Conservation (phyloP, 805 yeast genomes). For the Schwanniomyces pseudopolymorphus region DNA sequence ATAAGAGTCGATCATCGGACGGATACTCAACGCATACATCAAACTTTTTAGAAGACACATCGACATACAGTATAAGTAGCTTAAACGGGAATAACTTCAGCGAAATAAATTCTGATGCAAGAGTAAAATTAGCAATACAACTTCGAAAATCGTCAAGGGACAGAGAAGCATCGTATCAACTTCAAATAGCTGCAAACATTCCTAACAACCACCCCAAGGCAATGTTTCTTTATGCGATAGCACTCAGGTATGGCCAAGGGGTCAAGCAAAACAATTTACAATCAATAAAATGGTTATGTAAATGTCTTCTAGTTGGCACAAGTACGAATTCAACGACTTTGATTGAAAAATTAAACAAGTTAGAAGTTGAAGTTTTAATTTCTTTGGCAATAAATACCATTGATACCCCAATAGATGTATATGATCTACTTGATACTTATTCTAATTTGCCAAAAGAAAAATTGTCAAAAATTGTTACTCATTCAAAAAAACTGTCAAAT, state of each 20-base stretch:
- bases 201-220: conserved; percentile 59
- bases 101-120: conserved; percentile 27
- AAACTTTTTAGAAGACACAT: background rate
- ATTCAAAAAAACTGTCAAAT: conserved; percentile 40
- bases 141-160: conserved; percentile 58
- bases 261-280: conserved; percentile 53
- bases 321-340: conserved; percentile 9
- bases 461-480: conserved; percentile 24
- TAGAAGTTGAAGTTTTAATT: conserved; percentile 29
- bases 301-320: conserved; percentile 32
- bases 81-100: conserved; percentile 2
- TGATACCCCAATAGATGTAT: conserved; percentile 25
- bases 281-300: conserved; percentile 60
- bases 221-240: conserved; percentile 66
- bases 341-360: conserved; percentile 22
- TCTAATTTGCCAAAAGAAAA: conserved; percentile 21
- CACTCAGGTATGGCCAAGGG: conserved; percentile 69
- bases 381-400: conserved; percentile 23
- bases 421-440: conserved; percentile 30
- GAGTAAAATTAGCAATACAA: conserved; percentile 46
- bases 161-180: conserved; percentile 67
- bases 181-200: conserved; percentile 61
- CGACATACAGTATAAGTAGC: background rate
- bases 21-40: background rate
- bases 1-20: background rate